Conservation (phyloP, 2,329 filamentous ascomycete species). For the Gaeumannomyces tritici region DNA sequence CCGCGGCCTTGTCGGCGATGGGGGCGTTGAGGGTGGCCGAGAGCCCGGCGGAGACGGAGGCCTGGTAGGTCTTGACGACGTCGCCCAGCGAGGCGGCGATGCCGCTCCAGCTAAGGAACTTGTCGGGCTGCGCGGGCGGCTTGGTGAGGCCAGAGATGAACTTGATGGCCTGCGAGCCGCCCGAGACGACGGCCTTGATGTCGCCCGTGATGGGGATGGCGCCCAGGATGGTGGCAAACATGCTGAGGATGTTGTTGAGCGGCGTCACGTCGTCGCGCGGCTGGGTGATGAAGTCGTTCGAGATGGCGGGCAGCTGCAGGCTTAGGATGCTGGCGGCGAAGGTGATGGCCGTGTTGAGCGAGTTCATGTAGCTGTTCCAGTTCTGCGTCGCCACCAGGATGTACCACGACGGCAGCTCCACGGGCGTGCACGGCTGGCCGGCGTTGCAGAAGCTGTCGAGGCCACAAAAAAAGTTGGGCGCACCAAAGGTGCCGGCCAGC, state of each 20-base stretch:
- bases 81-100: neutral
- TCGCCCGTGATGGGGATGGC: neutral
- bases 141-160: neutral
- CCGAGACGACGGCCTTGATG: neutral
- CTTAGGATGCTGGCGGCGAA: neutral
- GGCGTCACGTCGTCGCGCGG: neutral
- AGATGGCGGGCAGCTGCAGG: neutral
- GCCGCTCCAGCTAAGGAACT: neutral
- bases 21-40: neutral
- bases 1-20: neutral
- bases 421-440: neutral
- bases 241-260: neutral
- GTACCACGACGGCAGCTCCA: neutral
- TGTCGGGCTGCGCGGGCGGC: neutral
- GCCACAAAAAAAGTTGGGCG: neutral
- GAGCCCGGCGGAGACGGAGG: neutral
- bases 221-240: neutral
- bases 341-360: conserved; percentile 42
- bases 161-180: neutral
- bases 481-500: neutral
- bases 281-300: neutral
- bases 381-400: neutral
- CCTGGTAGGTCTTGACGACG: neutral
- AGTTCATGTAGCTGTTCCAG: conserved; percentile 40
- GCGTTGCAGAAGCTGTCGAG: neutral